phyloP scores from a whole-genome alignment of 352 stramenopile species.

The Globisporangium nunn region DNA sequence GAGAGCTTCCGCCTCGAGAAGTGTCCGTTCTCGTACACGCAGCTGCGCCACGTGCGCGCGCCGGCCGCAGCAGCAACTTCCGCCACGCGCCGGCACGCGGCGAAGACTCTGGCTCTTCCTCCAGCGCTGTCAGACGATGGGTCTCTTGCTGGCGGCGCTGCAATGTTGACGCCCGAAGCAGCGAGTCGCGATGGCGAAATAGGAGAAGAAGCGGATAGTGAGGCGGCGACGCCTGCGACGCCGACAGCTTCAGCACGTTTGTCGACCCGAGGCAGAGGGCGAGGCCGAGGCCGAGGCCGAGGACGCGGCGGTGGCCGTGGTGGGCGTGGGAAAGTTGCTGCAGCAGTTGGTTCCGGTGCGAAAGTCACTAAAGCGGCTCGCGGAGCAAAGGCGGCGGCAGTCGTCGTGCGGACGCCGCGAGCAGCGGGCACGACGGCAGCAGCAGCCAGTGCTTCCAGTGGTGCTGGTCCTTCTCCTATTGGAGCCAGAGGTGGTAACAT shows the following conservation, averaged over 20 bases:
- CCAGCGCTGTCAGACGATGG: neutral
- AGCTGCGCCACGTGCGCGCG: constrained; percentile 67
- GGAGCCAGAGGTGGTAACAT: neutral
- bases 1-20: constrained; percentile 57
- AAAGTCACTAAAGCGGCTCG: neutral
- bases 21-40: constrained; percentile 58
- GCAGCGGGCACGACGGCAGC: neutral
- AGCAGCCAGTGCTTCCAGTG: neutral
- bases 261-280: neutral
- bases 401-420: neutral
- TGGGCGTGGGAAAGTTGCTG: neutral
- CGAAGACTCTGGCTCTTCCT: neutral
- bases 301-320: constrained; percentile 2
- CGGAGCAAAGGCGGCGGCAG: neutral
- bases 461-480: too few relatives aligned
- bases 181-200: too few relatives aligned
- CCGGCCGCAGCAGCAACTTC: neutral
- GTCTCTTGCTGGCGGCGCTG: neutral
- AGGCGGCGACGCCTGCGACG: neutral
- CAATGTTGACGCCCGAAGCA: neutral
- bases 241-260: neutral
- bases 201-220: neutral
- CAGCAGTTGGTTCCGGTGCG: neutral
- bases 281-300: constrained; percentile 4
- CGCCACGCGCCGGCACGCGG: neutral